Evolutionary conservation across 192 early-diverging fungal genomes (phyloP).

Genomic region (Mortierella antarctica): DNA sequence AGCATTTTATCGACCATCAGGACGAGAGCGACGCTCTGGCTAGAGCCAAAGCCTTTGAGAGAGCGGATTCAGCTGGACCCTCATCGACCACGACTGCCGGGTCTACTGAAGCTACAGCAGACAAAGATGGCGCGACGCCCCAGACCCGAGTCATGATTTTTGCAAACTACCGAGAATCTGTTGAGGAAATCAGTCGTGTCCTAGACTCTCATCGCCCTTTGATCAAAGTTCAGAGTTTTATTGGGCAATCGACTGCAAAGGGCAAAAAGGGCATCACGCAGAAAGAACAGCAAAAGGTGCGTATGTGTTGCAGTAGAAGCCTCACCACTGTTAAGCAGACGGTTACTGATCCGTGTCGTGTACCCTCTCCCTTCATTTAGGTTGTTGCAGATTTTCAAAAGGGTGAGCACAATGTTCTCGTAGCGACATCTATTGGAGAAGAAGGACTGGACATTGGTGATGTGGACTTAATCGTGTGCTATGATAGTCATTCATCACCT

Average conservation of each 20-base stretch:
- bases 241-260: conserved; percentile 76
- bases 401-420: conserved; percentile 86
- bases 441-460: conserved; percentile 98
- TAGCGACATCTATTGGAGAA: conserved; percentile 93
- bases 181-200: conserved; percentile 82
- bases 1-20: conserved; percentile 72
- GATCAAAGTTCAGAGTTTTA: conserved; percentile 77
- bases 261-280: conserved; percentile 83
- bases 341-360: neutral
- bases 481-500: conserved; percentile 81
- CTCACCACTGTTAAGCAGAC: neutral
- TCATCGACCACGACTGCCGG: neutral
- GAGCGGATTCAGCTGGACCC: neutral
- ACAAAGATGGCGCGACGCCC: neutral
- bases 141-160: conserved; percentile 86
- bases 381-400: conserved; percentile 80
- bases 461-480: conserved; percentile 93
- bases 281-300: conserved; percentile 84
- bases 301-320: neutral
- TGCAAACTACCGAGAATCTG: conserved; percentile 84
- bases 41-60: neutral
- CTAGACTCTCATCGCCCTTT: conserved; percentile 73
- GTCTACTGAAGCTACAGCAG: neutral
- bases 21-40: conserved; percentile 17
- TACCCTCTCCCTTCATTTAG: conserved; percentile 25